A percentile compares a stretch with the other conserved stretches of the same genome.
Conservation (phyloP, 1,284 basidiomycete species). For the Marasmius sp. region DNA sequence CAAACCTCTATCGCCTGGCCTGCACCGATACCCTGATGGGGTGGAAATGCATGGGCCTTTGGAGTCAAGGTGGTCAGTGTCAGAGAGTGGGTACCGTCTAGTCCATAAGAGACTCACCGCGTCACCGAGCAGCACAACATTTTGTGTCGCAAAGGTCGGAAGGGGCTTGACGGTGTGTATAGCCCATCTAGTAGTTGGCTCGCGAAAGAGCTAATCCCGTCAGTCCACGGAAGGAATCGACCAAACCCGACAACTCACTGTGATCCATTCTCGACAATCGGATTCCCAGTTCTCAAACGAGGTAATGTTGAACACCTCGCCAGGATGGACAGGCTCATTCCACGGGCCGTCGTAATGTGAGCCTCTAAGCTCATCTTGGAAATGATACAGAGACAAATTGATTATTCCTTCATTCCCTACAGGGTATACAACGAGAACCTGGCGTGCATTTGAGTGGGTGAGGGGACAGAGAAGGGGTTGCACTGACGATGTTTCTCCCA, state of each 20-base stretch:
- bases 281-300: not conserved
- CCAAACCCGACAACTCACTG: not conserved
- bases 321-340: not conserved
- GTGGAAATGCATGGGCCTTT: not conserved
- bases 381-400: not conserved
- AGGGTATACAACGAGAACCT: not conserved
- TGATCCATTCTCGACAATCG: not conserved
- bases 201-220: not conserved
- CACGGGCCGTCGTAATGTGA: not conserved
- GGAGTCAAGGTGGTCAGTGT: not conserved
- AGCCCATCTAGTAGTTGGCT: not conserved
- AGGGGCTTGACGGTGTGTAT: not conserved
- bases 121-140: not conserved
- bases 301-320: not conserved
- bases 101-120: not conserved
- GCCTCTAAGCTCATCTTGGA: not conserved
- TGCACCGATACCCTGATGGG: not conserved
- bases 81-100: not conserved
- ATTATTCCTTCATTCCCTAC: not conserved
- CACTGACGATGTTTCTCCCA: not conserved
- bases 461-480: not conserved
- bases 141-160: not conserved
- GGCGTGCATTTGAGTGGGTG: not conserved
- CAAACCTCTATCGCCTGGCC: not conserved
- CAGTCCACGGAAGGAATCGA: not conserved